Base-by-base conservation (phyloP, 1,284 basidiomycete species). In the Cutaneotrichosporon curvatum region DNA sequence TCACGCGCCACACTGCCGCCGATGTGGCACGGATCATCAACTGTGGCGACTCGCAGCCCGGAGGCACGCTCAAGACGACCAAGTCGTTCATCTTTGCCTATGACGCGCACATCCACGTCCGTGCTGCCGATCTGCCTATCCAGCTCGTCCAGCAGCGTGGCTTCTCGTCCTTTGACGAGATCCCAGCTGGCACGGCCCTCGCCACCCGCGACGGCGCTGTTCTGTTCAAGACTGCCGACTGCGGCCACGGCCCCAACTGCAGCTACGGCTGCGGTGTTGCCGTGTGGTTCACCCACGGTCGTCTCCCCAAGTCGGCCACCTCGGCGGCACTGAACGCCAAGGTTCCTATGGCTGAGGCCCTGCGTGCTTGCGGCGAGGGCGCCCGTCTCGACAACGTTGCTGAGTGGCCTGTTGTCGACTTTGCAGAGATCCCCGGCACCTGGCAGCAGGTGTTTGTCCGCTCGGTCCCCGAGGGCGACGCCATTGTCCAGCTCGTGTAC, bases 391-490 rank as follows among this genome's bases (percentile, higher is more conserved):
- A 61, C 15, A 56, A 55, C 14, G 70, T 73, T 1, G 56, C 60
- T 19, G 71, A 73, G 43, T 75, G 73, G 74, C 31, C 46, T 16
- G 55, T 60, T 23, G 49, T 46, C 10, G 52, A 50, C 20, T 64
- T 60, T 56, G 56, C 58, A 15, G 58, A 65, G 34, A 53, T 50
- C 30, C 48, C 50, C 16, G 71, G 69, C 18, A 73, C 68, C 12
- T 74, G 69, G 60, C 73, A 75, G 57, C 68, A 74, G 48, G 68
- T 74, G 2, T 74, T 63, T 60, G 65, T 75, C 16, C 70, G 68
- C 32, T 57, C 63, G 7, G 55, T 69, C n/a, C 50, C 60, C 18
- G 47, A 61, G n/a, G 59, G 57, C 5, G 60, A 57, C 14, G 59
- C 53, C 11, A 40, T 63, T 21, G 59, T 63, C 19, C 71, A 68